phyloP scores from a whole-genome alignment of 257 asterid genomes.

The Marsdenia floribunda region DNA sequence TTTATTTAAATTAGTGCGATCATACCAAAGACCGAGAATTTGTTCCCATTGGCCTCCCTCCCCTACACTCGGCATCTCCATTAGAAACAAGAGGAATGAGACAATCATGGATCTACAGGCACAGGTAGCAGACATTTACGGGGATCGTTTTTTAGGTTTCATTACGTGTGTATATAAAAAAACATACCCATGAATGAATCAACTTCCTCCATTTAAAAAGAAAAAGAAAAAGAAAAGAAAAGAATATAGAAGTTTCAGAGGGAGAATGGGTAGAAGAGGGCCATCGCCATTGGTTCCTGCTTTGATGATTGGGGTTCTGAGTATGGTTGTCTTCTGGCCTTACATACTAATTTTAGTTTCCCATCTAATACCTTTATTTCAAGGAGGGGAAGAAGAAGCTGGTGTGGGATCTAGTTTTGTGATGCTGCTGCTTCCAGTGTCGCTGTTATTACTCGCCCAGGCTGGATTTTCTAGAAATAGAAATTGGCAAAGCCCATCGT shows the following conservation, averaged over 20 bases:
- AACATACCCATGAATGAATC: not conserved
- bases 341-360: not conserved
- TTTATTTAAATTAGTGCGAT: not conserved
- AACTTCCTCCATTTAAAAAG: too few species aligned
- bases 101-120: not conserved
- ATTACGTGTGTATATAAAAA: not conserved
- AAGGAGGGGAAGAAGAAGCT: not conserved
- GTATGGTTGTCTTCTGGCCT: slow-evolving; percentile 18
- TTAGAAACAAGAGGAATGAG: not conserved
- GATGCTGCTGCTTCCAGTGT: slow-evolving; percentile 15
- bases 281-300: slow-evolving; percentile 31
- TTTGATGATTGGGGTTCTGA: slow-evolving; percentile 19
- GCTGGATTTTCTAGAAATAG: slow-evolving; percentile 6
- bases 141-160: not conserved
- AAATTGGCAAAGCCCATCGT: slow-evolving; percentile 3
- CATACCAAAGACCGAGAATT: not conserved
- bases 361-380: slow-evolving; percentile 1
- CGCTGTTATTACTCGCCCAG: slow-evolving; percentile 4
- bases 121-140: not conserved
- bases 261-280: slow-evolving; percentile 13
- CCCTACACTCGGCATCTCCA: slow-evolving; percentile 2
- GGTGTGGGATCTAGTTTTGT: not conserved
- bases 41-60: not conserved
- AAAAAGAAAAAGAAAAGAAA: too few species aligned
- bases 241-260: not conserved